Evolutionary conservation across 768 basidiomycete species (phyloP).

Genomic region (Russula sp.): DNA sequence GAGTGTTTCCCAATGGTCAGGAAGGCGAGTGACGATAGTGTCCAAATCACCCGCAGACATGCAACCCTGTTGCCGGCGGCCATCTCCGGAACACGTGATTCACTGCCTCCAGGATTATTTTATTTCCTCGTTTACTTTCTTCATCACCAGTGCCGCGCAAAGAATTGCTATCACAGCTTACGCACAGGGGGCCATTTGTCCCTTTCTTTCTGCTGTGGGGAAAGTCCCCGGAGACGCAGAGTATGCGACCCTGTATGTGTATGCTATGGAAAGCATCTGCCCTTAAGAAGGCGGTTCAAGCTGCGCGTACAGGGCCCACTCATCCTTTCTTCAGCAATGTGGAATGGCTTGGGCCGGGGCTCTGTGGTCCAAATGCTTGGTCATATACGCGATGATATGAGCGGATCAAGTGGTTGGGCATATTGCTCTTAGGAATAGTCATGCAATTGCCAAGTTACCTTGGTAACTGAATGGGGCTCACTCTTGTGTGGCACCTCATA

Average conservation of each 20-base stretch:
- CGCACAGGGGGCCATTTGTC: conserved; percentile 51
- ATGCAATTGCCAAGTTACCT: conserved; percentile 62
- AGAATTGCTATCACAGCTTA: conserved; percentile 84
- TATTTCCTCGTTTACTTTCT: conserved; percentile 23
- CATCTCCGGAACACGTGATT: conserved; percentile 11
- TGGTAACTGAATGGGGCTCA: conserved; percentile 90
- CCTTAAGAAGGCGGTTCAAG: conserved; percentile 58
- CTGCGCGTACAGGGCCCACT: conserved; percentile 29
- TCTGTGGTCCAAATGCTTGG: conserved; percentile 35
- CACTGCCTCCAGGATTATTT: background rate
- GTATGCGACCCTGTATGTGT: conserved; percentile 39
- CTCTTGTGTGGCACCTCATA: conserved; percentile 57
- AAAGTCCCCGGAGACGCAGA: conserved; percentile 93
- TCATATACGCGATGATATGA: conserved; percentile 69
- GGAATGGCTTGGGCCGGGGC: conserved; percentile 23
- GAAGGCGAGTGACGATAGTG: background rate
- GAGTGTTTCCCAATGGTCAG: background rate
- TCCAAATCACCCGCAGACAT: too few species aligned
- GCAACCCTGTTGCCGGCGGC: background rate
- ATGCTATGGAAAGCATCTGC: conserved; percentile 61
- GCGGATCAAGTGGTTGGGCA: conserved; percentile 41
- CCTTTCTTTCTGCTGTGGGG: conserved; percentile 66
- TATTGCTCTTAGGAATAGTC: conserved; percentile 85
- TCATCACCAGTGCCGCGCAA: conserved; percentile 46
- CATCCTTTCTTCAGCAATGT: conserved; percentile 14